These are phyloP conservation scores for Beauveria brongniartii DNA, from an alignment of 2,329 filamentous ascomycete species.

Conservation along the genomic window DNA sequence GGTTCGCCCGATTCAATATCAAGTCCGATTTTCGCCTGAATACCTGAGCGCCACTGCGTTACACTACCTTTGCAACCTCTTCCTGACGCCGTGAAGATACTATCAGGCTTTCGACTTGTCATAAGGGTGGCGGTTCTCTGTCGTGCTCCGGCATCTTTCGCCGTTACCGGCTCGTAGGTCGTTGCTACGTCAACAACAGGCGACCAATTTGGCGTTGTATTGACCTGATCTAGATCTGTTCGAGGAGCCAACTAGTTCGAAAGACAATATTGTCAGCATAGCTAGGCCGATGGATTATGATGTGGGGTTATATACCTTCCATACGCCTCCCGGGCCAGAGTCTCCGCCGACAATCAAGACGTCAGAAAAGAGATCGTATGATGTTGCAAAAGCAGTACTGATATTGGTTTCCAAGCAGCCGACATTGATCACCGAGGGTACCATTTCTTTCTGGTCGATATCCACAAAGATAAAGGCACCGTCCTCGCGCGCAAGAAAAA, in stretches of 20 bases:
- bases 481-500: constrained; percentile 85
- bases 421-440: constrained; percentile 48
- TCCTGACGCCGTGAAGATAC: constrained; percentile 60
- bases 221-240: constrained; percentile 34
- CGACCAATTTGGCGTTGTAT: constrained; percentile 55
- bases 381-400: constrained; percentile 71
- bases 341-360: constrained; percentile 74
- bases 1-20: constrained; percentile 43
- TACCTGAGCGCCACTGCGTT: constrained; percentile 60
- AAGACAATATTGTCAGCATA: constrained; percentile 1
- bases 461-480: constrained; percentile 69
- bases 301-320: constrained; percentile 46
- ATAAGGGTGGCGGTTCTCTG: constrained; percentile 18
- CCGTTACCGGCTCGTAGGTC: constrained; percentile 21
- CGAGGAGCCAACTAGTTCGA: constrained; percentile 43
- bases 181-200: constrained; percentile 43
- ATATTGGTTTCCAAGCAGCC: constrained; percentile 65
- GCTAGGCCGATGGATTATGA: constrained; percentile 4
- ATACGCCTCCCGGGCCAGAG: constrained; percentile 69
- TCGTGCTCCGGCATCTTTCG: constrained; percentile 10
- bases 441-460: constrained; percentile 48
- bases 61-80: constrained; percentile 55
- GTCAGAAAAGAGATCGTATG: constrained; percentile 62
- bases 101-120: constrained; percentile 33
- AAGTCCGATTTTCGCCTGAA: constrained; percentile 58